Evolutionary conservation across 495 filamentous ascomycete genomes (phyloP).

Genomic region (Penicillium egyptiacum): DNA sequence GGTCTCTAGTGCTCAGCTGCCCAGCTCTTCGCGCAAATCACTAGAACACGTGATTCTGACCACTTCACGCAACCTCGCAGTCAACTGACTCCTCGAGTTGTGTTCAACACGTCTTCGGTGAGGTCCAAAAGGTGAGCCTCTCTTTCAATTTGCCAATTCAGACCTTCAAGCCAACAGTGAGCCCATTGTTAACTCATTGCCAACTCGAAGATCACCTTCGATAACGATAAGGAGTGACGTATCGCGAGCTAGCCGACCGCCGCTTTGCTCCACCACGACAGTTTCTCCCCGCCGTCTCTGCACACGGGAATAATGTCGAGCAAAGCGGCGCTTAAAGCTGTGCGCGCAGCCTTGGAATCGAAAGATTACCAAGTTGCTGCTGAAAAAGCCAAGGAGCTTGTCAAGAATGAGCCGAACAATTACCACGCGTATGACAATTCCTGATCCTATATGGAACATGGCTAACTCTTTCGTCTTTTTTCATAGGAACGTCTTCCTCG

Average conservation of each 20-base stretch:
- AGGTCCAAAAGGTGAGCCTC: not conserved
- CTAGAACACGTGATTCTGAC: constrained; percentile 1
- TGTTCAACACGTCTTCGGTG: not conserved
- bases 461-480: constrained; percentile 18
- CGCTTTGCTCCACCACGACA: constrained; percentile 23
- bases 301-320: constrained; percentile 46
- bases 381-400: constrained; percentile 61
- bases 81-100: not conserved
- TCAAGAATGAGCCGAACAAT: constrained; percentile 71
- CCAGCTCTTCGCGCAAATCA: not conserved
- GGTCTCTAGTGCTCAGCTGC: constrained; percentile 1
- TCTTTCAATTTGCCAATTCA: not conserved
- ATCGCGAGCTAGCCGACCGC: constrained; percentile 23
- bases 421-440: constrained; percentile 68
- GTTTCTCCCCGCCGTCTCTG: constrained; percentile 24
- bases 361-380: constrained; percentile 76
- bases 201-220: constrained; percentile 2
- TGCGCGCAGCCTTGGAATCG: constrained; percentile 73
- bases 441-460: not conserved
- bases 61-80: not conserved
- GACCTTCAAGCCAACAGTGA: not conserved
- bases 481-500: constrained; percentile 73
- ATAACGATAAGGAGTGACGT: constrained; percentile 30
- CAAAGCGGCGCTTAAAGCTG: constrained; percentile 82
- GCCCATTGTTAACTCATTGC: not conserved